Evolutionary conservation across 2,329 filamentous ascomycete genomes (phyloP), one percentile per base, ranked within the genome.

Genomic region (Arthrobotrys pseudoclavata): DNA sequence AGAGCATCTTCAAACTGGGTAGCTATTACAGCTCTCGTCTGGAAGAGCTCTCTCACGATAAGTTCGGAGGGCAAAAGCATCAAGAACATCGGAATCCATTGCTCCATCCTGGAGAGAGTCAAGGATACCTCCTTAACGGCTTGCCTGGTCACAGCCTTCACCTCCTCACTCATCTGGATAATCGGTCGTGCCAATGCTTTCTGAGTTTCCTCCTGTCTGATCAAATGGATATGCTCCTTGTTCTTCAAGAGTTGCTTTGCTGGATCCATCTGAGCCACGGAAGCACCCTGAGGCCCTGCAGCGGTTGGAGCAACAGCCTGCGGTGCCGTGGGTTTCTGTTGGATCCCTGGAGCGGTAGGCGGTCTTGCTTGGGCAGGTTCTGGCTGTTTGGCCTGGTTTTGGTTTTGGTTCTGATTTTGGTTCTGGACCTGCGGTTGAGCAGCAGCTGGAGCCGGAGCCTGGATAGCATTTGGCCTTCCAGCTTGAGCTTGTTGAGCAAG

Each of bases 21-120:
- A 15, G 74, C 68, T 18, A 77, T 34, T 10, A 55, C 40, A 10
- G 67, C 68, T 26, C 74, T 40, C 22, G 74, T 77, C 15, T 72
- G 67, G 62, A 77, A 71, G 1, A 77, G 61, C 37, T 71, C 74
- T 4, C 74, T 40, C 45, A 69, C 68, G 22, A 68, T 68, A 4
- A 61, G 20, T 31, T 77, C 74, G 10, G 61, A 61, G 4, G 61
- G 67, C 10, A 67, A 22, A 12, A 77, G 31, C 74, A 77, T 77
- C 52, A 72, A 34, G 42, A 77, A 71, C 67, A 77, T 77, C 3
- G 74, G 74, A 18, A 77, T 77, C 74, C 67, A 77, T 42, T 77
- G 74, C 67, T 77, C 74, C 67, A 71, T 72, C 12, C 68, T 18
- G 9, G 63, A 29, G 1, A 77, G 62, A 22, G 66, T 47, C 13